phyloP scores from a whole-genome alignment of 345 rosid species.

The Erysimum cheiranthoides region DNA sequence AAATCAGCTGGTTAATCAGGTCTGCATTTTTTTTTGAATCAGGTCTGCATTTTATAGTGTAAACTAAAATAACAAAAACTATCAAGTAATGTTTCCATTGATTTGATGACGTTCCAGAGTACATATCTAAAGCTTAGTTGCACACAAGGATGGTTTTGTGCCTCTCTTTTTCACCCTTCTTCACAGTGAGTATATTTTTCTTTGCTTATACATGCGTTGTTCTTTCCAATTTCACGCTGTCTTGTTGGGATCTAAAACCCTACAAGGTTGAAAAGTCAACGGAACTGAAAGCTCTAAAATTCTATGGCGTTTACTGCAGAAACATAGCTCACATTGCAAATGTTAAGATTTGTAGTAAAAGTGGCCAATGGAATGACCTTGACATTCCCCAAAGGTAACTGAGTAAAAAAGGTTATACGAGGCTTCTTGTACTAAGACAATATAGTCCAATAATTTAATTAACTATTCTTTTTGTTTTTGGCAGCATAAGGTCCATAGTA shows the following conservation, averaged over 20 bases:
- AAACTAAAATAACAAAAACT: no score
- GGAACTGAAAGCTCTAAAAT: neutral
- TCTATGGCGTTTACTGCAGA: slow-evolving; percentile 48
- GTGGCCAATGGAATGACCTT: slow-evolving; percentile 72
- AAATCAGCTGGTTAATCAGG: slow-evolving; percentile 89
- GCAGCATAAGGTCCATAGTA: slow-evolving; percentile 85
- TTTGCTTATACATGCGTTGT: slow-evolving; percentile 1
- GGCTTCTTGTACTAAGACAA: neutral
- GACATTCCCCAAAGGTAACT: slow-evolving; percentile 56
- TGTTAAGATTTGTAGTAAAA: slow-evolving; percentile 66
- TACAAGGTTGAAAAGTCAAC: neutral
- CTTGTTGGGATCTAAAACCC: neutral
- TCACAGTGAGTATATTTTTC: slow-evolving; percentile 55
- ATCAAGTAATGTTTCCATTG: slow-evolving; percentile 19
- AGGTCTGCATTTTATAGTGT: slow-evolving; percentile 52
- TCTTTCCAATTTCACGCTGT: neutral
- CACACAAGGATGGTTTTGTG: slow-evolving; percentile 90
- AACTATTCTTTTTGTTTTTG: neutral
- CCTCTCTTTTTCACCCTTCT: slow-evolving; percentile 72
- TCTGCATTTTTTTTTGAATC: slow-evolving; percentile 61
- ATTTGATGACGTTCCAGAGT: slow-evolving; percentile 51
- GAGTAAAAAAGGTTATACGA: slow-evolving; percentile 1
- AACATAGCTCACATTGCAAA: slow-evolving; percentile 79
- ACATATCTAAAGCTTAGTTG: slow-evolving; percentile 85
- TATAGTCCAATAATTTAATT: neutral